Evolutionary conservation across 1,139 yeast species (phyloP), one percentile per base, ranked within the genome.

Genomic region (Magnusiomyces suaveolens): DNA sequence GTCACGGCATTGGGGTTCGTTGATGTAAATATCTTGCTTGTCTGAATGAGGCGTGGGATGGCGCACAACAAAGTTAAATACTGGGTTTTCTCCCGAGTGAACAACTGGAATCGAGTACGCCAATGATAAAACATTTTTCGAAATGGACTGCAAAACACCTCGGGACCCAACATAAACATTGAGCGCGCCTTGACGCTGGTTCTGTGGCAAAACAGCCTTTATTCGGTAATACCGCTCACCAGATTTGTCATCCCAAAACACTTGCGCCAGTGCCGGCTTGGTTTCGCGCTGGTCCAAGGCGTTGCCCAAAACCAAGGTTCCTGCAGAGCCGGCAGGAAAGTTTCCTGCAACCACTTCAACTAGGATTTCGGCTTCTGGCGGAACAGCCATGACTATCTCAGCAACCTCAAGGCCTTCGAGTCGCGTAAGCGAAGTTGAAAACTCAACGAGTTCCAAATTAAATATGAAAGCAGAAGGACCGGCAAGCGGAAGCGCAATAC

Each of bases 401-500:
- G 83, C 84, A 36, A 86, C 72, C 64, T 92, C 97, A 53, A 79
- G 75, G 64, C 88, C 94, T 55, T 78, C 75, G 60, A 90, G 70
- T 59, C 84, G 78, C 2, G 92, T 80, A 59, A 88, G 72, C 0
- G 95, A 87, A 58, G 87, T 84, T 67, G 87, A 86, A 69, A 79
- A 90, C 65, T 82, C 84, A 59, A 80, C 72, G 57, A 89, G 76
- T 56, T 74, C 74, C 46, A 90, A 67, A 1, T 75, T 74, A 62
- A 81, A 79, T 46, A 73, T 75, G 68, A 84, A 80, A 61, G 84
- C 88, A 0, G 90, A 86, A 1, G 96, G 92, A 64, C 88, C 87
- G 18, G 86, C 81, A 48, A 95, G 77, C 0, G 97, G 98, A 52
- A 90, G 72, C 51, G 89, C 81, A 59, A 88, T 76, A 20, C 94